Conservation (phyloP, 257 asterid genomes). For the Lycium ferocissimum region DNA sequence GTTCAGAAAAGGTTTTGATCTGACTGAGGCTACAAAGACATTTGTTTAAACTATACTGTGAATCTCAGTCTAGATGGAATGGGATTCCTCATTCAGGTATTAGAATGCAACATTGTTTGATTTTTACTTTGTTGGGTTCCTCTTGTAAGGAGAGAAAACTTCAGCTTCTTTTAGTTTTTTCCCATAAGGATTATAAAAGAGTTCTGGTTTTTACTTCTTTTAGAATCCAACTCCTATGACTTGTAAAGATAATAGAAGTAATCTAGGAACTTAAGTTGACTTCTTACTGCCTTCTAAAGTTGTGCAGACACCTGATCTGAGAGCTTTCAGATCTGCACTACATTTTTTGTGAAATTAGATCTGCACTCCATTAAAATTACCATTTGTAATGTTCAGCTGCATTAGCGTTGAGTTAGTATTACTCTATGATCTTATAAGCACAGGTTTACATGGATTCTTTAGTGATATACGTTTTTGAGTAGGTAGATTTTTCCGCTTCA, state of each 20-base stretch:
- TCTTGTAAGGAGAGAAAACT: neutral
- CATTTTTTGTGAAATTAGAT: too few species aligned
- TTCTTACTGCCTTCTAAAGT: slow-evolving; percentile 1
- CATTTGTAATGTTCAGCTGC: neutral
- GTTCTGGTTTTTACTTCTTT: neutral
- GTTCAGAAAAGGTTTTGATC: slow-evolving; percentile 54
- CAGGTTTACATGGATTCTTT: slow-evolving; percentile 10
- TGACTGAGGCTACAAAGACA: slow-evolving; percentile 45
- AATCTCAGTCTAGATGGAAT: slow-evolving; percentile 16
- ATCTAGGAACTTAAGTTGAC: neutral
- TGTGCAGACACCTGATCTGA: neutral
- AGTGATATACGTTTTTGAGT: neutral
- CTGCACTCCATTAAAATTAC: neutral
- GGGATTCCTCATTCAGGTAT: slow-evolving; percentile 24
- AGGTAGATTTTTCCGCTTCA: neutral
- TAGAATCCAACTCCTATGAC: slow-evolving; percentile 4
- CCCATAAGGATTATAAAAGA: neutral
- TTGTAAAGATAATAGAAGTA: neutral
- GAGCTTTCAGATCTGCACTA: neutral
- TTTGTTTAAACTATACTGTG: slow-evolving; percentile 17
- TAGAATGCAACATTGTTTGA: slow-evolving; percentile 1
- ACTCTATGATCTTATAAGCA: neutral
- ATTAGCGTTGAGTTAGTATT: neutral
- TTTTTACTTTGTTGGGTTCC: slow-evolving; percentile 16
- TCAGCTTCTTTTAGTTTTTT: neutral